Percentiles rank a stretch among this genome's conserved stretches.
Conservation (phyloP, 768 basidiomycete genomes). For the Asterophora lycoperdoides region DNA sequence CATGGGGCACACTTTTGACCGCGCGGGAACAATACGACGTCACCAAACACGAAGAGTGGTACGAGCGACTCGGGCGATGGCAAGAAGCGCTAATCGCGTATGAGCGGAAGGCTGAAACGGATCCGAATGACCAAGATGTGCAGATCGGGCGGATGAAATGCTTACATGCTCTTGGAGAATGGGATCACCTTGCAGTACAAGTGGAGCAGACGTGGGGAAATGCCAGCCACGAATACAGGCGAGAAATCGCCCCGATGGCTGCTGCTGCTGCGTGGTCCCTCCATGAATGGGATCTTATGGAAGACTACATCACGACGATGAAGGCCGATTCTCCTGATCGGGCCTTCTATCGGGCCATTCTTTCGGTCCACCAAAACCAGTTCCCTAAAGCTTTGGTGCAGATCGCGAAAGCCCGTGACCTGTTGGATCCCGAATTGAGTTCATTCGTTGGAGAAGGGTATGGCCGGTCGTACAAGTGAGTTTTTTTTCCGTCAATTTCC, state of each 20-base stretch:
- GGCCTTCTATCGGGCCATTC: constrained; percentile 93
- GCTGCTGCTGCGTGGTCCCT: constrained; percentile 97
- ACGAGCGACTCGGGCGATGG: constrained; percentile 94
- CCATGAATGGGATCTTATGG: constrained; percentile 98
- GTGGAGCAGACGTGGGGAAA: constrained; percentile 87
- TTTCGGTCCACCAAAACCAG: constrained; percentile 95
- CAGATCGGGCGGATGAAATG: constrained; percentile 93
- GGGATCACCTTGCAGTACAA: constrained; percentile 84
- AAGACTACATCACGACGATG: constrained; percentile 93
- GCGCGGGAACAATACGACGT: constrained; percentile 89
- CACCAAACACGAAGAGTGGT: constrained; percentile 96
- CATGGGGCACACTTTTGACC: constrained; percentile 91
- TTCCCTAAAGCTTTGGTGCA: constrained; percentile 87
- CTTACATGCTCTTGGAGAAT: constrained; percentile 95
- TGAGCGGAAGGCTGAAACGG: constrained; percentile 70
- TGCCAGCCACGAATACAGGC: constrained; percentile 76
- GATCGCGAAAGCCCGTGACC: constrained; percentile 89
- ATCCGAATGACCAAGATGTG: constrained; percentile 71
- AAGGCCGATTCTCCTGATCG: constrained; percentile 89
- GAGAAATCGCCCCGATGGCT: constrained; percentile 93
- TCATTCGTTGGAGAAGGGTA: constrained; percentile 94
- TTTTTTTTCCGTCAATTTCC: constrained; percentile 3
- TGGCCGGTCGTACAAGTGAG: constrained; percentile 94
- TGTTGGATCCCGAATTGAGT: constrained; percentile 86
- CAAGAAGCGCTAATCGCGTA: constrained; percentile 88